phyloP scores from a whole-genome alignment of 768 basidiomycete species.

The Lactarius indigo region DNA sequence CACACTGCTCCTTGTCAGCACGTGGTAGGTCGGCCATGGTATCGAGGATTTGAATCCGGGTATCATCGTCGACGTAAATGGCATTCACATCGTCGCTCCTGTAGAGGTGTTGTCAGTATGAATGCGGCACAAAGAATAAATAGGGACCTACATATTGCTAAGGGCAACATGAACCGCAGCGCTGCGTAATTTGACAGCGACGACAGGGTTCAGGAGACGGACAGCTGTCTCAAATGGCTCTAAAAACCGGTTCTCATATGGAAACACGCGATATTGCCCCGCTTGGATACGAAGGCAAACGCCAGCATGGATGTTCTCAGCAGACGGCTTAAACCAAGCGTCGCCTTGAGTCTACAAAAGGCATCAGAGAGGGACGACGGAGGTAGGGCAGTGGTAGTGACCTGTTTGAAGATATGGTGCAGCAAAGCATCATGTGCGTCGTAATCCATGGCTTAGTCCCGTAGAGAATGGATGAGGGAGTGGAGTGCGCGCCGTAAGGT shows the following conservation, averaged over 20 bases:
- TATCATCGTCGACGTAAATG: slow-evolving; percentile 73
- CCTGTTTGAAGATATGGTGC: slow-evolving; percentile 76
- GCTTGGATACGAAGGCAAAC: slow-evolving; percentile 73
- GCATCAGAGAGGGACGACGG: slow-evolving; percentile 21
- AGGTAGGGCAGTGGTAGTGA: slow-evolving; percentile 31
- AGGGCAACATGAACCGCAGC: slow-evolving; percentile 80
- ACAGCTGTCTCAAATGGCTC: slow-evolving; percentile 82
- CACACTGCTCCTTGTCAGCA: slow-evolving; percentile 90
- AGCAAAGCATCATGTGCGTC: slow-evolving; percentile 76
- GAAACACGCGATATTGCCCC: slow-evolving; percentile 74
- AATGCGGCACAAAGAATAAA: not conserved
- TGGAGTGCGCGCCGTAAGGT: slow-evolving; percentile 12
- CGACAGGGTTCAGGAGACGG: slow-evolving; percentile 71
- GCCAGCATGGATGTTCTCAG: slow-evolving; percentile 76
- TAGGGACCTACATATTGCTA: slow-evolving; percentile 53
- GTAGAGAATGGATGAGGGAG: slow-evolving; percentile 5
- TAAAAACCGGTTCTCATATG: slow-evolving; percentile 79
- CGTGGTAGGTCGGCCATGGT: slow-evolving; percentile 61
- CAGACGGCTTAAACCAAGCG: slow-evolving; percentile 83
- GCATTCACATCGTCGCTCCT: slow-evolving; percentile 58
- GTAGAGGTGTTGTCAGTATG: slow-evolving; percentile 4
- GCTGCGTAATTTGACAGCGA: slow-evolving; percentile 77
- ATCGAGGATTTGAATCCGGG: slow-evolving; percentile 83
- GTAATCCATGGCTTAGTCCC: slow-evolving; percentile 56
- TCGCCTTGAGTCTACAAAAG: slow-evolving; percentile 68